These are phyloP conservation scores for Quercus tomentella DNA, from an alignment of 331 rosid genomes.

Conservation along the genomic window DNA sequence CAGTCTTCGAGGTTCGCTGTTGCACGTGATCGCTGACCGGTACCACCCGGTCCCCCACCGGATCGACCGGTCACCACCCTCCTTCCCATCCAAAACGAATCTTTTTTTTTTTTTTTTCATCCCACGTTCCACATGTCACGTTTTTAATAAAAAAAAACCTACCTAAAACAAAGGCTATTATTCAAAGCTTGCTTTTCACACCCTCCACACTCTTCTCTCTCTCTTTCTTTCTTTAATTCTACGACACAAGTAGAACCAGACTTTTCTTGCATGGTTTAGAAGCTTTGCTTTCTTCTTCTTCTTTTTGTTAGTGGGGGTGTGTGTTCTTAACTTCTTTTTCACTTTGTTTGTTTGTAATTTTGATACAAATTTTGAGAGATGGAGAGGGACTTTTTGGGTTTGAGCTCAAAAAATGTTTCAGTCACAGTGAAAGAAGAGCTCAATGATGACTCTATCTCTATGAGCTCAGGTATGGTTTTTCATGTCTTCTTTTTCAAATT, in stretches of 20 bases:
- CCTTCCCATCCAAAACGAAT: neutral
- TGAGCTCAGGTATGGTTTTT: constrained; percentile 47
- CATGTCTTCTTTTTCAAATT: neutral
- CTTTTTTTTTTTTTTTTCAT: neutral
- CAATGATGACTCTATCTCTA: constrained; percentile 31
- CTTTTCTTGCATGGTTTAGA: neutral
- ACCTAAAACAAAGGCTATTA: neutral
- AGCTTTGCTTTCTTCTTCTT: neutral
- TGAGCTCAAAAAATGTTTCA: constrained; percentile 37
- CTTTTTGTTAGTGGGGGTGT: neutral
- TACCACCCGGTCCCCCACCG: neutral
- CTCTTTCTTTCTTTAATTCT: neutral
- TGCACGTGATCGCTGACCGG: constrained; percentile 34
- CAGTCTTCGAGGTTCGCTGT: neutral
- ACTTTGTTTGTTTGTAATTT: neutral
- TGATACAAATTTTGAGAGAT: constrained; percentile 10
- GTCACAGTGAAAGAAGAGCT: constrained; percentile 35
- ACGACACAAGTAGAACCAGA: neutral
- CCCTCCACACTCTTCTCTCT: neutral
- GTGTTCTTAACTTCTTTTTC: too few species aligned
- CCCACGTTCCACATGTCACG: constrained; percentile 16
- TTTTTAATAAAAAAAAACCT: neutral
- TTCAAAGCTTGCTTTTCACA: neutral
- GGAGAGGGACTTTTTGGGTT: constrained; percentile 77
- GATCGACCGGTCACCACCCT: constrained; percentile 12